Evolutionary conservation across 2,329 filamentous ascomycete species (phyloP), one percentile per base, ranked within the genome.

Genomic region (Cryphonectria parasitica): DNA sequence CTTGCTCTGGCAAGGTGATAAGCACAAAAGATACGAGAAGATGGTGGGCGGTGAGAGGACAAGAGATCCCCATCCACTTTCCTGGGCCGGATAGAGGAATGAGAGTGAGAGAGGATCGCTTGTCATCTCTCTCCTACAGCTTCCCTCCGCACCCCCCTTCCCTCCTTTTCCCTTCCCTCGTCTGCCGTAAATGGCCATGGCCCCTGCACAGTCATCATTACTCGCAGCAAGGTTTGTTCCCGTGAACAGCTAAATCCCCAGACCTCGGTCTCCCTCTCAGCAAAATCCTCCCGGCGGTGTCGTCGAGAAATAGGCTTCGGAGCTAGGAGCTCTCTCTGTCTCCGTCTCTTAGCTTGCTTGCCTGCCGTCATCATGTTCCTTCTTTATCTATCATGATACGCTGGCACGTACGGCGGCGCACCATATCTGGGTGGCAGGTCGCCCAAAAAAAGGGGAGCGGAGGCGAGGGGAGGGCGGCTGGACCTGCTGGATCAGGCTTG

Each of bases 121-220:
- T 67, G 71, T 74, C 71, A 74, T 31, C 64, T 71, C 70, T 71
- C 71, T 70, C 56, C 34, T 64, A 68, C 69, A 73, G 66, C 72
- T 69, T 67, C 49, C 43, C 19, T 3, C 17, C 43, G 17, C 43
- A 17, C 17, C 8, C 8, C 19, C 19, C 45, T 22, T 22, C 17
- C 43, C 7, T 22, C 41, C 41, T 17, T 17, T 43, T 17, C 43
- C 43, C 17, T 17, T n/a, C 6, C 45, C 69, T 71, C 45, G 71
- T 73, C 69, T 67, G 69, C 74, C 74, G 63, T 73, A 74, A 76
- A 64, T 49, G 71, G 73, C 69, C 71, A 70, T 74, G 69, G 45
- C 15, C 75, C 75, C 76, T 83, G 77, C 79, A 80, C 80, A 77
- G 76, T 77, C 77, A 74, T 72, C 76, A 76, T 75, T 75, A 78